Conservation (phyloP, 1,139 yeast species). For the Hansenula sp. region DNA sequence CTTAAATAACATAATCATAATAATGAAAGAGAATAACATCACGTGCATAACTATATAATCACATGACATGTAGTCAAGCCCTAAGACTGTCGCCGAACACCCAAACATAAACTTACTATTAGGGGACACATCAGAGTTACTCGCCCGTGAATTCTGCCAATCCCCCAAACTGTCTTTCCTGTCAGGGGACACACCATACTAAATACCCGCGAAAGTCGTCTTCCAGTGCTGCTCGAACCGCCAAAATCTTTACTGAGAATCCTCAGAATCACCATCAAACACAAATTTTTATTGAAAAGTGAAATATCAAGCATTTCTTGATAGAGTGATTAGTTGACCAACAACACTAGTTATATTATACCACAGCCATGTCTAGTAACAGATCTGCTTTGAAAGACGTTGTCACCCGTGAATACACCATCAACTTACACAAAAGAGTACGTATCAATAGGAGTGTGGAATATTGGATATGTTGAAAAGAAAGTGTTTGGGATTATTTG, state of each 20-base stretch:
- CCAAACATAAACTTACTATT: background rate
- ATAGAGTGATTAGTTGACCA: constrained; percentile 2
- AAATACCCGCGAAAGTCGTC: background rate
- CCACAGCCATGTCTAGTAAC: constrained; percentile 40
- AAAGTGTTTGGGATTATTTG: background rate
- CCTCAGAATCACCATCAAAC: constrained; percentile 1
- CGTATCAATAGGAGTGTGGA: constrained; percentile 31
- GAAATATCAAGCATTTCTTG: constrained; percentile 9
- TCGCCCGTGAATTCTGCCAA: background rate
- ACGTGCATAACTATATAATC: background rate
- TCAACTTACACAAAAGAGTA: constrained; percentile 99
- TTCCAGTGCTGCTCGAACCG: constrained; percentile 1
- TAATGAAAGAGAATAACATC: background rate
- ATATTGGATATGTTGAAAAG: background rate
- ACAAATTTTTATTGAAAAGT: constrained; percentile 6
- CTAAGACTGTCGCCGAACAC: background rate
- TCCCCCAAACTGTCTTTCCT: background rate
- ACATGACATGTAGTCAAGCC: too few species aligned
- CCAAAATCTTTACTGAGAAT: constrained; percentile 4
- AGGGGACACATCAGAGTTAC: too few species aligned
- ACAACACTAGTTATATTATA: constrained; percentile 1
- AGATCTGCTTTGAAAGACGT: constrained; percentile 98
- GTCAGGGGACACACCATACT: background rate
- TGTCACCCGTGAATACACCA: constrained; percentile 99
- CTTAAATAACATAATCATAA: background rate